A percentile compares a stretch with the other conserved stretches of the same genome.
Conservation (phyloP, 768 basidiomycete genomes). For the Pleurotus platypus region DNA sequence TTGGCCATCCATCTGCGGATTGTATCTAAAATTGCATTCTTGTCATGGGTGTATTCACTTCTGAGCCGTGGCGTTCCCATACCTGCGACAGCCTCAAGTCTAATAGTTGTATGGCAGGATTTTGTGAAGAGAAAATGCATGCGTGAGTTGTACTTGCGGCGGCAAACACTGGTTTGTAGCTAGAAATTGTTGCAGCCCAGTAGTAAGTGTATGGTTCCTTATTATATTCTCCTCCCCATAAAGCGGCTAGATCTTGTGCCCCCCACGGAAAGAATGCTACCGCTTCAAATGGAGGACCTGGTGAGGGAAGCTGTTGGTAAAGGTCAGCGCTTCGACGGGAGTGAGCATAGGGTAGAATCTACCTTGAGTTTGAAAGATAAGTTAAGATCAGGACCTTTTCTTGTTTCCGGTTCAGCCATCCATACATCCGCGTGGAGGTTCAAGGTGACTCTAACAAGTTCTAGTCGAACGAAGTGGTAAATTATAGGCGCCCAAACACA, state of each 20-base stretch:
- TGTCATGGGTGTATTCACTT: not conserved
- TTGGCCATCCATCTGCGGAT: not conserved
- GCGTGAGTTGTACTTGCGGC: slow-evolving; percentile 37
- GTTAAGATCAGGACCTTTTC: no score
- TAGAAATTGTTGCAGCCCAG: slow-evolving; percentile 45
- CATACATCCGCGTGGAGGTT: no score
- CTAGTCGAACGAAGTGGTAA: no score
- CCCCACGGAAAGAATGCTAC: slow-evolving; percentile 50
- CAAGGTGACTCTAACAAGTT: not conserved
- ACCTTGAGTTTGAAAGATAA: no score
- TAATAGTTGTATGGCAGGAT: slow-evolving; percentile 22
- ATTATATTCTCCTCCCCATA: slow-evolving; percentile 31
- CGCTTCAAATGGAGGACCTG: slow-evolving; percentile 25
- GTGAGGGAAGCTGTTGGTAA: no score
- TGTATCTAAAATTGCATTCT: slow-evolving; percentile 9
- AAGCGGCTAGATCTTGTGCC: slow-evolving; percentile 30
- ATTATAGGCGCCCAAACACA: not conserved
- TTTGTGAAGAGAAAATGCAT: slow-evolving; percentile 31
- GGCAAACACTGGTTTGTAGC: slow-evolving; percentile 50
- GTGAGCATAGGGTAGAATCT: no score
- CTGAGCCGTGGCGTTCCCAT: slow-evolving; percentile 8
- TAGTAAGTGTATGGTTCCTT: slow-evolving; percentile 23
- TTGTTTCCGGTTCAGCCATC: no score
- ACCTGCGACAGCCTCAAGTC: slow-evolving; percentile 34
- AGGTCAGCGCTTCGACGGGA: no score